Base-by-base conservation (phyloP, 352 stramenopile genomes). In the Phytophthora hibernalis region DNA sequence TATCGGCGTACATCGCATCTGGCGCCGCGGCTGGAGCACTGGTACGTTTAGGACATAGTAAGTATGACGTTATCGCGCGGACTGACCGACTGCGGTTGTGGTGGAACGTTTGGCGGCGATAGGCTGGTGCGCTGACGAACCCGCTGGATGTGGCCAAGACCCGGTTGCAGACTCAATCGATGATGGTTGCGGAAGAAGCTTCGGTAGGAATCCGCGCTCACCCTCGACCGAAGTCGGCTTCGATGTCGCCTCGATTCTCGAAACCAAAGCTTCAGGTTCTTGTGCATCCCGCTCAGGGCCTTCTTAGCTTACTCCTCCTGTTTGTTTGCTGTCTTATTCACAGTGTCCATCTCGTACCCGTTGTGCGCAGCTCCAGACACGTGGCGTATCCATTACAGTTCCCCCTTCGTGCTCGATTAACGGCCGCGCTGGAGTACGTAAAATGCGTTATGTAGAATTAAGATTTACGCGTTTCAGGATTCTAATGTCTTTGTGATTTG, bases 111-210 rank as follows among this genome's bases (percentile, higher is more conserved):
- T 40, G 20, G 11, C 21, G 50, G n/a, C 22, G n/a, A 21, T 48
- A 91, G 82, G 87, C 87, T 73, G 87, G 87, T 24, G 92, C 89
- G 22, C 43, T 97, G 16, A 99, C 98, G 21, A 99, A 97, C 53
- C 98, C 98, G 20, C 80, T 99, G 60, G 98, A 99, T 86, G 95
- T 99, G 30, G 92, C 99, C 51, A 99, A 99, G 82, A 99, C 98
- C 16, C 80, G 92, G 48, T 80, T 99, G 68, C 96, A 99, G 79
- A 99, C 96, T 21, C 96, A 99, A 66, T 80, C 84, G 47, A 79
- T 92, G 74, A 61, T 90, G 58, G 37, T 90, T 9, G 61, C 80
- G 54, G 80, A 90, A 62, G 77, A 89, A 66, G 44, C 72, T 52
- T 81, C 72, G 79, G 85, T 93, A 84, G 61, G 79, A 68, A 65